Evolutionary conservation across 2,329 filamentous ascomycete genomes (phyloP).

Genomic region (Phialophora expanda): DNA sequence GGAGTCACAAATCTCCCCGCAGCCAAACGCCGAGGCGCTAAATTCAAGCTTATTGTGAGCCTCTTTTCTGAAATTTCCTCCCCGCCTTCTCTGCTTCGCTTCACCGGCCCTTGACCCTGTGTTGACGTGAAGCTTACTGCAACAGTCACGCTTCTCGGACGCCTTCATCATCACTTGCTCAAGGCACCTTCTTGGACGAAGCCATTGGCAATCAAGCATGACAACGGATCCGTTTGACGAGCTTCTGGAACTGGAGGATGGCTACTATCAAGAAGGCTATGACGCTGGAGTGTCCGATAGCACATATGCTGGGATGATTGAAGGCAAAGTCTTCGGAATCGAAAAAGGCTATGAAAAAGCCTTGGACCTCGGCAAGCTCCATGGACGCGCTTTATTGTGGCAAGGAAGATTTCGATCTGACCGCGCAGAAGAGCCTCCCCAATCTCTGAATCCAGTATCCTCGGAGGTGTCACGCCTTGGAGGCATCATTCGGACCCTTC

Average conservation of each 20-base stretch:
- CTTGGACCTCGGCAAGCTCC: constrained; percentile 74
- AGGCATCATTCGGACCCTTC: constrained; percentile 20
- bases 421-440: neutral
- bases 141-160: too few species aligned
- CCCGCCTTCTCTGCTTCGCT: neutral
- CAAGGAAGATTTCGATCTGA: constrained; percentile 61
- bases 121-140: neutral
- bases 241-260: constrained; percentile 65
- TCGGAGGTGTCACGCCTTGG: constrained; percentile 7
- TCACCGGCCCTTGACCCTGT: neutral
- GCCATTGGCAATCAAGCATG: constrained; percentile 39
- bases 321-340: constrained; percentile 88
- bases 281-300: constrained; percentile 76
- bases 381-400: constrained; percentile 84
- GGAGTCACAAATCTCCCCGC: constrained; percentile 20
- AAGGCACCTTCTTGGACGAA: too few species aligned
- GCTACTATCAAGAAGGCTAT: constrained; percentile 85
- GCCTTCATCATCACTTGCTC: too few species aligned
- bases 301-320: constrained; percentile 74
- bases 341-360: constrained; percentile 96
- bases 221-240: constrained; percentile 60
- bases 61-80: constrained; percentile 11
- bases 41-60: constrained; percentile 32
- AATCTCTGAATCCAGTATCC: neutral
- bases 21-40: constrained; percentile 20